Percentiles rank a stretch among this genome's conserved stretches.
Conservation (phyloP, 805 yeast genomes). For the Blastobotrys chiropterorum region DNA sequence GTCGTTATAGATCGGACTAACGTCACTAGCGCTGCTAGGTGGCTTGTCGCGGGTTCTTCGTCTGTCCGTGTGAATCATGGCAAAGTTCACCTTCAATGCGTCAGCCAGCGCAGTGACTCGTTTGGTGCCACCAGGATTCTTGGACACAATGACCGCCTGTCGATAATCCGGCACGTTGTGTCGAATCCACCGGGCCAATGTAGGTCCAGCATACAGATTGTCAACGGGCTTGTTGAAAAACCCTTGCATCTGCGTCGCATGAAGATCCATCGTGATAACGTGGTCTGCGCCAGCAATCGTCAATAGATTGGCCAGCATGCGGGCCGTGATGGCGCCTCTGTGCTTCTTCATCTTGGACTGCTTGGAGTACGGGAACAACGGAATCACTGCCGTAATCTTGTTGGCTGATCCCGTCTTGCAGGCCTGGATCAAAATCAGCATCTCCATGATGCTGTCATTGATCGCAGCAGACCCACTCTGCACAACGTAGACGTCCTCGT, state of each 20-base stretch:
- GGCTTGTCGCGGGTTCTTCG: slow-evolving; percentile 57
- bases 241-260: slow-evolving; percentile 98
- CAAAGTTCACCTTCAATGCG: slow-evolving; percentile 88
- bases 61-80: slow-evolving; percentile 98
- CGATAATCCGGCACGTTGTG: slow-evolving; percentile 77
- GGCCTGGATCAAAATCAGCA: slow-evolving; percentile 86
- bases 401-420: slow-evolving; percentile 98
- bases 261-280: slow-evolving; percentile 93
- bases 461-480: slow-evolving; percentile 83
- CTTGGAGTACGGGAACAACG: slow-evolving; percentile 95
- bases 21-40: not conserved
- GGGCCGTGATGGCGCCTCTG: slow-evolving; percentile 96
- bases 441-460: slow-evolving; percentile 95
- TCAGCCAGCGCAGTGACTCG: slow-evolving; percentile 98
- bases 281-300: slow-evolving; percentile 99
- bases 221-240: slow-evolving; percentile 97
- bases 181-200: slow-evolving; percentile 91
- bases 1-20: not conserved
- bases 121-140: slow-evolving; percentile 98
- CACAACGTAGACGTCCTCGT: slow-evolving; percentile 91
- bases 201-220: slow-evolving; percentile 92
- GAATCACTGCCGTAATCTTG: slow-evolving; percentile 93
- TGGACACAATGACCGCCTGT: slow-evolving; percentile 95
- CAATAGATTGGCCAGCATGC: slow-evolving; percentile 90
- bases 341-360: slow-evolving; percentile 98